A percentile compares a stretch with the other conserved stretches of the same genome.
Evolutionary conservation across 139 green algal genomes (phyloP).

Genomic region (Tetradesmus lagerheimii): DNA sequence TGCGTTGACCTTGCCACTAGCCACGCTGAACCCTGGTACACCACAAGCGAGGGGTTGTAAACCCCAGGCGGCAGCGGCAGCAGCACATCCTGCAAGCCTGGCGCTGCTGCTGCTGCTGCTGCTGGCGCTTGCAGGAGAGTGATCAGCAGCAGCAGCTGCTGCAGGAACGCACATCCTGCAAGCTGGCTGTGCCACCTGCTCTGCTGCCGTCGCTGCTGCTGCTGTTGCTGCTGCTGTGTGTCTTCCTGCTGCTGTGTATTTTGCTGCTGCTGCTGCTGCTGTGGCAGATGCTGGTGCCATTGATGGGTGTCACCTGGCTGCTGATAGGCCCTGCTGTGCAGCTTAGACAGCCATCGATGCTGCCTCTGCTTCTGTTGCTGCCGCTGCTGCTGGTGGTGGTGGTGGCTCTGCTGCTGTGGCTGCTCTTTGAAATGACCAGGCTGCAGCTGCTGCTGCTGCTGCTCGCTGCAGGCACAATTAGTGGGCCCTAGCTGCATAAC

Average conservation of each 20-base stretch:
- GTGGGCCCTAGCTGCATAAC: too few species aligned
- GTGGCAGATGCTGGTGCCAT: background rate
- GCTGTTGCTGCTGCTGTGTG: background rate
- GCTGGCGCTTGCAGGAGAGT: background rate
- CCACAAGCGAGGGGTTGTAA: slow-evolving; percentile 36
- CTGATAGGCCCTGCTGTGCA: background rate
- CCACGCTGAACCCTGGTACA: slow-evolving; percentile 16
- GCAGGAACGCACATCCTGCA: background rate
- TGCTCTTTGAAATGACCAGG: too few species aligned
- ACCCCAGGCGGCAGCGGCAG: background rate
- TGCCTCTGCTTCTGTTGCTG: background rate
- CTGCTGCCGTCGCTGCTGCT: background rate
- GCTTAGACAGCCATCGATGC: background rate
- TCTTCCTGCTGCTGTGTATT: background rate
- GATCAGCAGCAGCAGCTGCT: slow-evolving; percentile 2
- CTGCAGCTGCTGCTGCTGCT: too few species aligned
- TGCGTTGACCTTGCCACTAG: slow-evolving; percentile 36
- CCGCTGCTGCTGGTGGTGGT: too few species aligned
- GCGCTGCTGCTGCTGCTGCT: background rate
- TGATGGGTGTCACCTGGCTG: background rate
- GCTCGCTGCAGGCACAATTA: too few species aligned
- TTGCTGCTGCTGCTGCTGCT: background rate
- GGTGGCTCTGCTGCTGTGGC: too few species aligned
- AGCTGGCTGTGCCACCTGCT: too few species aligned
- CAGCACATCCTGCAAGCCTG: background rate